Evolutionary conservation across 1,139 yeast genomes (phyloP).

Genomic region (Taiozyma onychis): DNA sequence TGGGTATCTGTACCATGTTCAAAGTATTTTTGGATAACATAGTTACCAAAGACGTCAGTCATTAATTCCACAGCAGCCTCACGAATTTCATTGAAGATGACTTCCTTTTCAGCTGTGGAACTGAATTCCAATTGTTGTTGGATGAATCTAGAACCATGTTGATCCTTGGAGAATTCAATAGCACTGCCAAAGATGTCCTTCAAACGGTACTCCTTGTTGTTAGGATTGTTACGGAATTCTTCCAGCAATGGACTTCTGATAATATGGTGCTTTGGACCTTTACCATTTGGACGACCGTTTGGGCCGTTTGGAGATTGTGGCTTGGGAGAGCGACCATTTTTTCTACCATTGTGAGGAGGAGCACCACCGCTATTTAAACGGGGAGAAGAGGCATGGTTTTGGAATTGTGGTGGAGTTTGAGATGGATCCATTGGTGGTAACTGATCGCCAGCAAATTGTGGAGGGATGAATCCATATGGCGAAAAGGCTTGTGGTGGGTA

Average conservation of each 20-base stretch:
- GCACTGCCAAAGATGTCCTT: constrained; percentile 84
- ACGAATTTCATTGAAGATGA: constrained; percentile 78
- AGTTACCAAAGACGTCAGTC: constrained; percentile 97
- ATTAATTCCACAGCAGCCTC: constrained; percentile 72
- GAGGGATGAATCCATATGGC: constrained; percentile 22
- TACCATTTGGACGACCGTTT: constrained; percentile 3
- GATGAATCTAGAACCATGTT: constrained; percentile 93
- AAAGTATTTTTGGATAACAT: constrained; percentile 91
- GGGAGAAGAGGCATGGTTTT: constrained; percentile 3
- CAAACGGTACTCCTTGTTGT: constrained; percentile 50
- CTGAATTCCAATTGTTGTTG: constrained; percentile 80
- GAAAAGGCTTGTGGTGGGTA: constrained; percentile 22
- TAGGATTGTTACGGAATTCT: constrained; percentile 71
- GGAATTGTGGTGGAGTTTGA: constrained; percentile 2
- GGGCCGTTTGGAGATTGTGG: constrained; percentile 15
- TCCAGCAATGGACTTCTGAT: constrained; percentile 79
- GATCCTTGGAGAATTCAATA: constrained; percentile 90
- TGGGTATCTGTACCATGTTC: constrained; percentile 77
- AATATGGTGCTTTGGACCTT: constrained; percentile 33
- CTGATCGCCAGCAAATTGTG: constrained; percentile 11
- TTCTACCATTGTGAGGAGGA: constrained; percentile 6
- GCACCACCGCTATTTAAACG: constrained; percentile 3
- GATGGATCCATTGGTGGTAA: constrained; percentile 4
- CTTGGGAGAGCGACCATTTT: constrained; percentile 20
- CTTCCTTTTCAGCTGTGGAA: constrained; percentile 64